A percentile compares a stretch with the other conserved stretches of the same genome.
phyloP scores from a whole-genome alignment of 371 early-diverging fungal species.

The Mucor mucedo region DNA sequence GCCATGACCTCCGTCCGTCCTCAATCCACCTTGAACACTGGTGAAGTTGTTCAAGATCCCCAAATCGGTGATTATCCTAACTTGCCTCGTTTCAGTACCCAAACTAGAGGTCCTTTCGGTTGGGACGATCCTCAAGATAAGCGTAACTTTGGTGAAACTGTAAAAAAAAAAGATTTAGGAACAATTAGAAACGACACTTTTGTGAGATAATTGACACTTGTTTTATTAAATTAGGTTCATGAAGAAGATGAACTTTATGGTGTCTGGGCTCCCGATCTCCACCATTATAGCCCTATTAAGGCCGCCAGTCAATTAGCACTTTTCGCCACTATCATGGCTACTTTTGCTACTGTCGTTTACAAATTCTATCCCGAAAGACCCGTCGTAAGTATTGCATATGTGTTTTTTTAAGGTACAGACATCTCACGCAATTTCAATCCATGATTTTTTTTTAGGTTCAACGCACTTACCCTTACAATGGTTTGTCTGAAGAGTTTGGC shows the following conservation, averaged over 20 bases:
- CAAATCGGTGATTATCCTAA: slow-evolving; percentile 73
- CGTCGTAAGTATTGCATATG: slow-evolving; percentile 32
- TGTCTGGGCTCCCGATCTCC: slow-evolving; percentile 71
- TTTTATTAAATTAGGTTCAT: slow-evolving; percentile 46
- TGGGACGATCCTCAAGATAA: slow-evolving; percentile 70
- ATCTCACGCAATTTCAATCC: background rate
- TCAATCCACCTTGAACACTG: slow-evolving; percentile 54
- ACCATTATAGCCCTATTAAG: slow-evolving; percentile 58
- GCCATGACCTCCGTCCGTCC: slow-evolving; percentile 41
- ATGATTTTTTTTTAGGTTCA: slow-evolving; percentile 29
- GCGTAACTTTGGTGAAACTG: slow-evolving; percentile 70
- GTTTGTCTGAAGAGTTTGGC: slow-evolving; percentile 53
- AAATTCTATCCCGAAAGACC: slow-evolving; percentile 53
- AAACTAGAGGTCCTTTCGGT: slow-evolving; percentile 60
- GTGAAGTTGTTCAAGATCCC: slow-evolving; percentile 58
- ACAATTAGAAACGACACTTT: too few relatives aligned
- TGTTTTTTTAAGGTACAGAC: background rate
- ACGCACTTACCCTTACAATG: slow-evolving; percentile 57
- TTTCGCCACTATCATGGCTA: slow-evolving; percentile 42
- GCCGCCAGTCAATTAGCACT: slow-evolving; percentile 57
- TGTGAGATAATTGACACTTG: background rate
- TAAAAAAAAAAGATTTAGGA: slow-evolving; percentile 26
- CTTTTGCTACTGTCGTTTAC: slow-evolving; percentile 53
- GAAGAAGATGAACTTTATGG: slow-evolving; percentile 68
- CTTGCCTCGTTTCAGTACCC: slow-evolving; percentile 63